Evolutionary conservation across 208 protist species (phyloP), one percentile per base, ranked within the genome.

Genomic region (Trypanosoma brucei): DNA sequence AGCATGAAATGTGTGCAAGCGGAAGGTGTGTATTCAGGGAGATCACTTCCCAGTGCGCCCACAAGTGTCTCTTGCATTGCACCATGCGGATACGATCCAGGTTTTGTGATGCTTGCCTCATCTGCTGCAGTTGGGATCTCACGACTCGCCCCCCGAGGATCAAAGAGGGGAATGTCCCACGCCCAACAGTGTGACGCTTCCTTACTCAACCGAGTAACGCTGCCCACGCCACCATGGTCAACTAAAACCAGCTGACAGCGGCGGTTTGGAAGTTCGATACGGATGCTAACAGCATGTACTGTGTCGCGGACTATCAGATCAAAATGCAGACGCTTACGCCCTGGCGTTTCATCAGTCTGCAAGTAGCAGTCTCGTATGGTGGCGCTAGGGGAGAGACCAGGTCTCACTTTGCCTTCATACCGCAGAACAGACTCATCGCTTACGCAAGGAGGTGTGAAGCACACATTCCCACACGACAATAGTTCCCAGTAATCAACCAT

Each of bases 401-500:
- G 55, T 14, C 48, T 52, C 37, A 52, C 55, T 1, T 58, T 54
- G 13, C 52, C 72, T 48, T 51, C 62, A 61, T 84, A 84, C 38
- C 68, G 48, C 64, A 84, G 39, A 38, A 84, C 62, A 11, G 65
- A 53, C 11, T 78, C 72, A 51, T 85, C 74, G 14, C 48, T 65
- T 42, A 85, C 64, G 56, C 79, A 84, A 31, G 79, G 46, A 3
- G 79, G 79, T 36, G 79, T 81, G 55, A 85, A 85, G 60, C 31
- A 71, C 6, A 81, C 55, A 59, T 58, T 54, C 13, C 74, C 73
- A 40, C 31, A 76, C 5, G 55, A 48, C 7, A 55, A 49, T 36
- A 85, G 62, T 58, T 81, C 75, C 64, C 69, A 79, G 39, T 52
- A 50, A 56, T 85, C 79, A 3, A 85, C 72, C 75, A 85, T 81